phyloP scores from a whole-genome alignment of 192 early-diverging fungal species.

The Mortierella antarctica region DNA sequence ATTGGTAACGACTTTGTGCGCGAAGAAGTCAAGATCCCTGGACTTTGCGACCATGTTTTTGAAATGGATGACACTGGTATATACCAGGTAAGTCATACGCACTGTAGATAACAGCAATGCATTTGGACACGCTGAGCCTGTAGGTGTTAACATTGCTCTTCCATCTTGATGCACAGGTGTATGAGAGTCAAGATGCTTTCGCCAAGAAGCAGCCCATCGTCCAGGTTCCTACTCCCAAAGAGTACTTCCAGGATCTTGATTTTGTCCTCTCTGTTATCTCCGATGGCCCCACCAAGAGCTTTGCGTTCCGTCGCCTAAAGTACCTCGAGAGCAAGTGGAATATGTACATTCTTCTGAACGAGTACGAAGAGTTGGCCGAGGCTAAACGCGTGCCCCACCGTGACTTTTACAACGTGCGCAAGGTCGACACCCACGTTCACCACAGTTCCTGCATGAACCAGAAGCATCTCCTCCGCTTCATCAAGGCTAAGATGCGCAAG shows the following conservation, averaged over 20 bases:
- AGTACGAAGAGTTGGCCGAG: slow-evolving; percentile 95
- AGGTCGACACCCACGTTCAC: slow-evolving; percentile 98
- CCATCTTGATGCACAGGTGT: slow-evolving; percentile 16
- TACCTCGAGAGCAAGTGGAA: slow-evolving; percentile 96
- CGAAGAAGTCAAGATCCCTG: slow-evolving; percentile 46
- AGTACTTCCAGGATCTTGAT: slow-evolving; percentile 92
- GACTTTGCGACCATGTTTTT: slow-evolving; percentile 48
- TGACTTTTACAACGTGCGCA: slow-evolving; percentile 99
- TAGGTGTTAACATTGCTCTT: not conserved
- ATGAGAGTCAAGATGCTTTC: slow-evolving; percentile 30
- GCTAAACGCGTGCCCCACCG: slow-evolving; percentile 96
- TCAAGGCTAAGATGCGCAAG: slow-evolving; percentile 93
- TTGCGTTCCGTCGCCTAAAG: slow-evolving; percentile 89
- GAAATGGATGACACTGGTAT: slow-evolving; percentile 74
- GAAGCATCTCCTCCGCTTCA: slow-evolving; percentile 96
- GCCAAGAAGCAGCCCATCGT: slow-evolving; percentile 55
- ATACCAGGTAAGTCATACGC: slow-evolving; percentile 65
- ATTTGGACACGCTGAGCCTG: not conserved
- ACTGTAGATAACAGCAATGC: not conserved
- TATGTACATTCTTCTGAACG: slow-evolving; percentile 93
- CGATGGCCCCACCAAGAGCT: slow-evolving; percentile 94
- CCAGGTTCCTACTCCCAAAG: slow-evolving; percentile 76
- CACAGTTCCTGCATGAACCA: slow-evolving; percentile 97
- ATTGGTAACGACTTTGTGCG: slow-evolving; percentile 54
- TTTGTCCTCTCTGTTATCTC: slow-evolving; percentile 83